phyloP scores from a whole-genome alignment of 768 basidiomycete species.

The Auriscalpium vulgare region DNA sequence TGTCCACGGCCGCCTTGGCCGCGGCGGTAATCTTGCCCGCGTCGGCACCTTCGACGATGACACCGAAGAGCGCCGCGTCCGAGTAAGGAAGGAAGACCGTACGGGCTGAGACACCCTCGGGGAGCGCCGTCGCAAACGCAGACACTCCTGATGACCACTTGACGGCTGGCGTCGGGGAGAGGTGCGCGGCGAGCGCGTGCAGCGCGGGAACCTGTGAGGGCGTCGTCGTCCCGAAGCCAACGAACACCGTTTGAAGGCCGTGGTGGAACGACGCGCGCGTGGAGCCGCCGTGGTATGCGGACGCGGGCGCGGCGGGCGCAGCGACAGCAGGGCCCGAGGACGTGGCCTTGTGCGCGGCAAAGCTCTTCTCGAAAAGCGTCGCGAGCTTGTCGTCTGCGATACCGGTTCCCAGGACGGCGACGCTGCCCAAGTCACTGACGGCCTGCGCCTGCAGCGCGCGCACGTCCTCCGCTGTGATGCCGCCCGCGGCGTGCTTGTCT shows the following conservation, averaged over 20 bases:
- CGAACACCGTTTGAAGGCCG: constrained; percentile 68
- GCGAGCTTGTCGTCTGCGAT: constrained; percentile 63
- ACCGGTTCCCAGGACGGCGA: constrained; percentile 75
- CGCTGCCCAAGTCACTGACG: constrained; percentile 74
- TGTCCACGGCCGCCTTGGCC: constrained; percentile 58
- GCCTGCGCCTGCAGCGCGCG: constrained; percentile 64
- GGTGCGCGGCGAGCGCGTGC: constrained; percentile 69
- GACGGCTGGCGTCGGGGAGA: constrained; percentile 72
- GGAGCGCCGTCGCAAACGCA: constrained; percentile 53
- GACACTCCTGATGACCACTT: constrained; percentile 82
- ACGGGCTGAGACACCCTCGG: constrained; percentile 56
- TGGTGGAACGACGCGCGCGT: constrained; percentile 57
- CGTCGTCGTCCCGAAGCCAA: constrained; percentile 79
- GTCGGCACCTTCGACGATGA: constrained; percentile 67
- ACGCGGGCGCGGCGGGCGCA: constrained; percentile 25
- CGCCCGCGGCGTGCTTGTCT: constrained; percentile 41
- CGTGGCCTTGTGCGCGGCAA: constrained; percentile 37
- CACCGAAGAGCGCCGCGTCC: constrained; percentile 82
- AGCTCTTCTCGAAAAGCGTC: constrained; percentile 58
- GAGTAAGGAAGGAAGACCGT: constrained; percentile 83
- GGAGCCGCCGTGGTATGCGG: constrained; percentile 82
- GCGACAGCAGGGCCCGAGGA: constrained; percentile 33
- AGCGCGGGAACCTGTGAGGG: constrained; percentile 60
- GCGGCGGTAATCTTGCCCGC: constrained; percentile 57
- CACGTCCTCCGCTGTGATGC: constrained; percentile 60